Base-by-base conservation (phyloP, 805 yeast species). In the Starmera amethionina region DNA sequence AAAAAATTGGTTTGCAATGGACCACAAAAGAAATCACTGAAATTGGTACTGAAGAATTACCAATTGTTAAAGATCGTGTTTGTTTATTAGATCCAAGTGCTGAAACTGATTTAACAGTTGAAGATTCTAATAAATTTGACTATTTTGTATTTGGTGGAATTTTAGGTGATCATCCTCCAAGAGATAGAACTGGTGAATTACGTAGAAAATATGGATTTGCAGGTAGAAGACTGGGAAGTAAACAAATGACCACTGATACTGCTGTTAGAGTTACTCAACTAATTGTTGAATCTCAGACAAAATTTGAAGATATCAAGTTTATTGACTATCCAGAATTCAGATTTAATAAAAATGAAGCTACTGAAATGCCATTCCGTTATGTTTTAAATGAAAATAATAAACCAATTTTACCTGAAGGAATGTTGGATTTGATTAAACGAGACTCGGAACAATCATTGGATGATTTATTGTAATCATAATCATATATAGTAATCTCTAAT, bases 181-280 rank as follows among this genome's bases (percentile, higher is more conserved):
- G 94, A 53, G 97, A 90, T 58, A 78, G 97, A 61, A 90, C 98
- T 3, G 93, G 89, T 3, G 93, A 89, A 54, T 71, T 90, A 45
- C 73, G 95, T 53, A 62, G 60, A 33, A 82, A 83, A 52, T 80
- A 88, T 50, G 95, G 96, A 0, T 80, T 88, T 54, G 77, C 75
- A 1, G 96, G 97, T 8, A 79, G 93, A 64, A 73, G 96, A 58
- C 68, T 90, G 40, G 97, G 96, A 2, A 73, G 68, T 39, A 73
- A 82, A 48, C 98, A 90, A 59, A 93, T 90, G 97, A 87, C 97
- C 14, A 90, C 98, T 0, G 98, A 90, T 57, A 90, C 98, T 1
- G 97, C 97, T 0, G 82, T 93, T 30, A 75, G 98, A 60, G 87
- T 95, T 15, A 87, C 97, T 2, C 88, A 87, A 52, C 56, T 73